Evolutionary conservation across 2,329 filamentous ascomycete genomes (phyloP).

Genomic region (Penicillium sclerotiorum): DNA sequence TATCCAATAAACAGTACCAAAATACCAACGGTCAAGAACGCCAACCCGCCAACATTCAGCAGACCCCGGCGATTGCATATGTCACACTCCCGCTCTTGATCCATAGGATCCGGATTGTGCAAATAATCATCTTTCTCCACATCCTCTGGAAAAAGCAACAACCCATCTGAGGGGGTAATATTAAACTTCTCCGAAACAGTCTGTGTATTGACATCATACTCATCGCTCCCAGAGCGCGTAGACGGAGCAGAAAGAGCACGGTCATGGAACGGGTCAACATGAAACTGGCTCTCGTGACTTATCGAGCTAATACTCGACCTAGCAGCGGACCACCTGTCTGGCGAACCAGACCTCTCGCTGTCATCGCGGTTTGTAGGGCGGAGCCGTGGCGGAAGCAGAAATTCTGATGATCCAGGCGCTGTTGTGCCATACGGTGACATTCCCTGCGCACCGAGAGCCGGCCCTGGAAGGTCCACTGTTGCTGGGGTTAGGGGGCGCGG

Average conservation of each 20-base stretch:
- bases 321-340: conserved; percentile 59
- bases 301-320: conserved; percentile 66
- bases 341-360: conserved; percentile 51
- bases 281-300: conserved; percentile 40
- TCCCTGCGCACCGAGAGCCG: conserved; percentile 16
- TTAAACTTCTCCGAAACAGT: conserved; percentile 75
- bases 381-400: conserved; percentile 46
- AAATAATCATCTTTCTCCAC: conserved; percentile 73
- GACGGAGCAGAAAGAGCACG: conserved; percentile 63
- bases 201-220: conserved; percentile 69
- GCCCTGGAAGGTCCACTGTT: conserved; percentile 5
- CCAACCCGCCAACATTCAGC: conserved; percentile 65
- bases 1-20: conserved; percentile 69
- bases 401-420: conserved; percentile 49
- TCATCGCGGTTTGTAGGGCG: conserved; percentile 55
- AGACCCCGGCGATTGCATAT: conserved; percentile 67
- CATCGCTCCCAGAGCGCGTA: conserved; percentile 64
- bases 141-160: conserved; percentile 70
- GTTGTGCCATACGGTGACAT: conserved; percentile 49
- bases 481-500: conserved; percentile 30
- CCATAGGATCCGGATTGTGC: conserved; percentile 69
- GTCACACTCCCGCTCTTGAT: conserved; percentile 64
- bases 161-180: conserved; percentile 67
- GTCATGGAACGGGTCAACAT: conserved; percentile 62
- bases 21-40: conserved; percentile 62